Evolutionary conservation across 2,329 filamentous ascomycete genomes (phyloP).

Genomic region (Hortaea sp.): DNA sequence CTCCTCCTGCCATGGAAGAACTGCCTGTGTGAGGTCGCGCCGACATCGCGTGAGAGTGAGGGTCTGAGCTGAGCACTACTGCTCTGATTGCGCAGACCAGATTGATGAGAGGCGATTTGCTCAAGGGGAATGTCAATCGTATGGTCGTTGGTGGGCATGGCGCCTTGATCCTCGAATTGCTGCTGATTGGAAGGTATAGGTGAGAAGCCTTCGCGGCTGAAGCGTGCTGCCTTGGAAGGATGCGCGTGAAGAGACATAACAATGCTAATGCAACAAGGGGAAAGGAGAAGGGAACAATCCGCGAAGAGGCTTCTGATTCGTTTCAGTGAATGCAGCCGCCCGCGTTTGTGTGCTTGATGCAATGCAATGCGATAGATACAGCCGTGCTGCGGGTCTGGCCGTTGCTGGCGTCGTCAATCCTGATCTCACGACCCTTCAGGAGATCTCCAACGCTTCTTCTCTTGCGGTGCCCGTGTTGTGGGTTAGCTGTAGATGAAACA

Average conservation of each 20-base stretch:
- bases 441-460: too few relatives aligned
- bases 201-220: conserved; percentile 23
- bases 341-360: too few relatives aligned
- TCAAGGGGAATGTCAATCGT: conserved; percentile 54
- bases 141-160: conserved; percentile 36
- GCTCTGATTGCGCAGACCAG: conserved; percentile 27
- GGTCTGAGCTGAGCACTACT: conserved; percentile 23
- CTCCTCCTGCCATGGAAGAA: conserved; percentile 26
- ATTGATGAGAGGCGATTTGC: conserved; percentile 40
- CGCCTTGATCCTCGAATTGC: conserved; percentile 4
- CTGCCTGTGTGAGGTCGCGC: conserved; percentile 25
- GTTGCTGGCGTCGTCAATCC: too few relatives aligned
- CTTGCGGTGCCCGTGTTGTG: too few relatives aligned
- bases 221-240: conserved; percentile 7
- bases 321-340: too few relatives aligned
- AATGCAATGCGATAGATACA: too few relatives aligned
- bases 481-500: too few relatives aligned
- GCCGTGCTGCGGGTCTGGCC: too few relatives aligned
- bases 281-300: not conserved
- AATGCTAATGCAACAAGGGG: too few relatives aligned
- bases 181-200: conserved; percentile 8
- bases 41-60: conserved; percentile 8
- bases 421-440: too few relatives aligned
- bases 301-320: not conserved
- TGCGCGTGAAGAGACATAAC: conserved; percentile 6